phyloP scores from a whole-genome alignment of 352 stramenopile species.

The Pythium brachiatum region DNA sequence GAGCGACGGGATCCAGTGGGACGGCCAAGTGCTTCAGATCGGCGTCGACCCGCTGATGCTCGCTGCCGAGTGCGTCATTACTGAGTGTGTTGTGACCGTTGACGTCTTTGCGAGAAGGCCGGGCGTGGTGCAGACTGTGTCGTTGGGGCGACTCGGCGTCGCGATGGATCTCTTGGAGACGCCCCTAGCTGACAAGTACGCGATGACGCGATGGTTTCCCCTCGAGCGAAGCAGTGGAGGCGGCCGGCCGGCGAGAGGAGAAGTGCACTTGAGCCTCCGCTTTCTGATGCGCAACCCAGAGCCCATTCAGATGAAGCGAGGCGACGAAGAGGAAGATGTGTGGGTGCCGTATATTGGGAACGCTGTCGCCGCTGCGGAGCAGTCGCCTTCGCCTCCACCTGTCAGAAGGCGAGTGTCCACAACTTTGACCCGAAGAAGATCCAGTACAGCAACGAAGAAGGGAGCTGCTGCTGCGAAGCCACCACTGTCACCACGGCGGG shows the following conservation, averaged over 20 bases:
- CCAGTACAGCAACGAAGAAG: background rate
- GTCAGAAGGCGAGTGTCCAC: background rate
- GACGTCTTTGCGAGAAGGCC: slow-evolving; percentile 5
- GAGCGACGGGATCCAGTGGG: slow-evolving; percentile 15
- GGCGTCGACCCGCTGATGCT: background rate
- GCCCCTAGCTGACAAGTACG: slow-evolving; percentile 41
- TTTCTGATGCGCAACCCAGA: slow-evolving; percentile 34
- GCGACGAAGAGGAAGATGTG: background rate
- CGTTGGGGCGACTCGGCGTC: slow-evolving; percentile 38
- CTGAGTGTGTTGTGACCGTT: background rate
- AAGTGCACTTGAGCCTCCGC: slow-evolving; percentile 38
- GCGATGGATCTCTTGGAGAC: slow-evolving; percentile 48
- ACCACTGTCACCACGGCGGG: slow-evolving; percentile 18
- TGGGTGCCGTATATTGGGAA: slow-evolving; percentile 36
- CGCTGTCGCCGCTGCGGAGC: background rate
- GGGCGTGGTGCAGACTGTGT: too few relatives aligned
- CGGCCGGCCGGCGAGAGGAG: slow-evolving; percentile 37
- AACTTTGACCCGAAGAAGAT: background rate
- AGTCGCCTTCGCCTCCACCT: background rate
- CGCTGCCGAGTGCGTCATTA: background rate
- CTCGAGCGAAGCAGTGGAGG: slow-evolving; percentile 32
- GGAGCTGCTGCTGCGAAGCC: background rate
- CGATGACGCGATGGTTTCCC: slow-evolving; percentile 60
- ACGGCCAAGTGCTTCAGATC: slow-evolving; percentile 15
- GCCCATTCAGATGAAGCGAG: background rate